These are phyloP conservation scores for Rubia occidens DNA, from an alignment of 305 asterid genomes.

Conservation along the genomic window DNA sequence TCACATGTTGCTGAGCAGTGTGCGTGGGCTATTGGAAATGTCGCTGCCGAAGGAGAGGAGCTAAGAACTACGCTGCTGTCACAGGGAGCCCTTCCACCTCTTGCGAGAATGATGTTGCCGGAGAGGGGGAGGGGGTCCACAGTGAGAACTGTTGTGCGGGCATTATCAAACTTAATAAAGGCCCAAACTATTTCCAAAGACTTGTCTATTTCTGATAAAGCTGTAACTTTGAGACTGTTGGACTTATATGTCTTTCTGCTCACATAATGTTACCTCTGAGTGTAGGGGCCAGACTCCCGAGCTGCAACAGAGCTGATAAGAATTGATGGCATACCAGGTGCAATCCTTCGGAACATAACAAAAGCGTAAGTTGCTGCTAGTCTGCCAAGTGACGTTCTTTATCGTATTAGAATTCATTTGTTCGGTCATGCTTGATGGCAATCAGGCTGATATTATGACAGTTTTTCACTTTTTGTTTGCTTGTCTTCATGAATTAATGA, in stretches of 20 bases:
- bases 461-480: neutral
- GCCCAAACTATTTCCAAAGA: slow-evolving; percentile 28
- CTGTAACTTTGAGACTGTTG: neutral
- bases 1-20: slow-evolving; percentile 95
- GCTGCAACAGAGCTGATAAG: slow-evolving; percentile 79
- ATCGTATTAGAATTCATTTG: neutral
- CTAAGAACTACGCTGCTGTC: slow-evolving; percentile 61
- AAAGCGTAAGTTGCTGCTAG: slow-evolving; percentile 49
- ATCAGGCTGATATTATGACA: neutral
- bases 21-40: slow-evolving; percentile 98
- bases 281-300: slow-evolving; percentile 74
- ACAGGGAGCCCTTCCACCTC: slow-evolving; percentile 87
- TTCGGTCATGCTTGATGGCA: neutral
- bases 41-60: slow-evolving; percentile 94
- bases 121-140: slow-evolving; percentile 93
- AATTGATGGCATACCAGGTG: slow-evolving; percentile 66
- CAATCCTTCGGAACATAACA: slow-evolving; percentile 69
- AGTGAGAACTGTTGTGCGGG: slow-evolving; percentile 99
- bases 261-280: neutral
- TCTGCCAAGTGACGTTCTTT: neutral
- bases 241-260: neutral
- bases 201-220: neutral
- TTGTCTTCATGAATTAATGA: neutral
- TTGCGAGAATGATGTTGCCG: slow-evolving; percentile 90
- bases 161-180: slow-evolving; percentile 90